Evolutionary conservation across 1,139 yeast genomes (phyloP).

Genomic region (Pichia sp.): DNA sequence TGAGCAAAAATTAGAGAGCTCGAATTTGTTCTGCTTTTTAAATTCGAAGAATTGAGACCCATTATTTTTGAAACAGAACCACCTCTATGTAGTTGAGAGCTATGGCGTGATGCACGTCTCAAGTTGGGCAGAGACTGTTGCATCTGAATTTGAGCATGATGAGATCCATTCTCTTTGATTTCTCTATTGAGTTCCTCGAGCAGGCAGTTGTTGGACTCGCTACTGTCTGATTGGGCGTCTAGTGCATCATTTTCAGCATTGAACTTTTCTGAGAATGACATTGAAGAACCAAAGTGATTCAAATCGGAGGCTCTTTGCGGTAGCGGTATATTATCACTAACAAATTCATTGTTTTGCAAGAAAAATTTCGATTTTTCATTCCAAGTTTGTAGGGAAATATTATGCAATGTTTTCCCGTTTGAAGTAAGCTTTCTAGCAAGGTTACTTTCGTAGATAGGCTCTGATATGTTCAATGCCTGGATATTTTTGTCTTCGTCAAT

Average conservation of each 20-base stretch:
- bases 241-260: background rate
- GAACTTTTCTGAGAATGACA: background rate
- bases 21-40: background rate
- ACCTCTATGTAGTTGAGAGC: background rate
- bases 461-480: slow-evolving; percentile 15
- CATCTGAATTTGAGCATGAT: slow-evolving; percentile 4
- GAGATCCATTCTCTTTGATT: slow-evolving; percentile 11
- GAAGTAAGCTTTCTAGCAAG: background rate
- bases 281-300: background rate
- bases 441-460: background rate
- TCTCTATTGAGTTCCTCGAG: slow-evolving; percentile 15
- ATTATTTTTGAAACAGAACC: slow-evolving; percentile 7
- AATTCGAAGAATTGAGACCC: background rate
- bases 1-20: slow-evolving; percentile 1
- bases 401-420: background rate
- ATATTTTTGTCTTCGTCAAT: slow-evolving; percentile 1
- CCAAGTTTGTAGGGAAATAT: slow-evolving; percentile 6
- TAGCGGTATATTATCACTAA: background rate
- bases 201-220: slow-evolving; percentile 6
- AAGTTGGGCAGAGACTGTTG: slow-evolving; percentile 17
- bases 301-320: background rate
- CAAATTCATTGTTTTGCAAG: background rate
- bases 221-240: background rate
- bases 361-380: background rate
- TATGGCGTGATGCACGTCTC: background rate